A percentile compares a stretch with the other conserved stretches of the same genome.
Evolutionary conservation across 371 early-diverging fungal genomes (phyloP).

Genomic region (Capniomyces stellatus): DNA sequence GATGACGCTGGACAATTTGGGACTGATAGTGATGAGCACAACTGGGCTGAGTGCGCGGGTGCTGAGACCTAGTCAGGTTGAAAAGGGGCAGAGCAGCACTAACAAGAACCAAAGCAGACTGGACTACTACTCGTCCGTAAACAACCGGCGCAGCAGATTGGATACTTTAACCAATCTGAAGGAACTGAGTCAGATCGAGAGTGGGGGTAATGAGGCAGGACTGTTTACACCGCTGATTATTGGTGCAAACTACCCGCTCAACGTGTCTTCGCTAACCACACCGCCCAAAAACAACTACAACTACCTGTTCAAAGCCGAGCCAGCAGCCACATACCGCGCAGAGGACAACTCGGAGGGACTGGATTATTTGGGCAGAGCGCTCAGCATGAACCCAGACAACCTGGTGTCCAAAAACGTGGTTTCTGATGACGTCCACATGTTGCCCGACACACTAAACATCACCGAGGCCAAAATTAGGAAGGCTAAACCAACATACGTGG

Average conservation of each 20-base stretch:
- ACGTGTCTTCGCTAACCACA: not conserved
- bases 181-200: not conserved
- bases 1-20: conserved; percentile 37
- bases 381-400: not conserved
- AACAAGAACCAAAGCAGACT: not conserved
- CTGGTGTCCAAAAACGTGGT: not conserved
- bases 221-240: not conserved
- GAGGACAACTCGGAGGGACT: not conserved
- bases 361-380: not conserved
- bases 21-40: conserved; percentile 50
- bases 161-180: not conserved
- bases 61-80: conserved; percentile 32
- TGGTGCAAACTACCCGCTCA: not conserved
- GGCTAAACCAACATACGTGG: not conserved
- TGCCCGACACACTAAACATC: not conserved
- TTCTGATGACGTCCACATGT: not conserved
- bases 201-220: too few species aligned
- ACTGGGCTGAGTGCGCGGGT: conserved; percentile 56
- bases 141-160: too few species aligned
- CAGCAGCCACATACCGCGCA: too few species aligned
- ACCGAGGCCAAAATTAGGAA: not conserved
- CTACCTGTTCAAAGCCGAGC: not conserved
- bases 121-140: conserved; percentile 4
- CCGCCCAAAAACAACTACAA: not conserved
- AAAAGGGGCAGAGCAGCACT: not conserved